Percentiles rank a stretch among this genome's conserved stretches.
Conservation (phyloP, 139 green algal genomes). For the Trebouxia sp. region DNA sequence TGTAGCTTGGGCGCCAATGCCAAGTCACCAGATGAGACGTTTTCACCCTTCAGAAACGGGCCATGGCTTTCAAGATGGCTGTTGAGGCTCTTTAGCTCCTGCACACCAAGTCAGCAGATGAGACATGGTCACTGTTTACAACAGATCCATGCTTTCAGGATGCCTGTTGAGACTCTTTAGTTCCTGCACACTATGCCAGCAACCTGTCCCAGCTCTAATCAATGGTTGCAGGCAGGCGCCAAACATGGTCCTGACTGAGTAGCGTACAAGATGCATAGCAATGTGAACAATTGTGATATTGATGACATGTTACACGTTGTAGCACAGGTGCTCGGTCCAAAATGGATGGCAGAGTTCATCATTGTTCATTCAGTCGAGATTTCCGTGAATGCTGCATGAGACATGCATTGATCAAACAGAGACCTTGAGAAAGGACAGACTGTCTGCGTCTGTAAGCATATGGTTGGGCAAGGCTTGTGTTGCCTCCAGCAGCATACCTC, state of each 20-base stretch:
- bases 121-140: conserved; percentile 61
- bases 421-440: not conserved
- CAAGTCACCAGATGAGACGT: conserved; percentile 65
- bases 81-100: conserved; percentile 47
- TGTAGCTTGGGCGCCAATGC: conserved; percentile 83
- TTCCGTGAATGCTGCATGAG: no score
- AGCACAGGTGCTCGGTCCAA: no score
- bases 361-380: no score
- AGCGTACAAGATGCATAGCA: no score
- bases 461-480: not conserved
- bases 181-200: conserved; percentile 60
- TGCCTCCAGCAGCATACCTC: conserved; percentile 24
- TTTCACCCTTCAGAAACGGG: conserved; percentile 65
- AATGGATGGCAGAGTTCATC: no score
- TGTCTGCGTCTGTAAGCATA: not conserved
- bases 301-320: no score
- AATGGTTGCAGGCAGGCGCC: no score
- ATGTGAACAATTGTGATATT: no score
- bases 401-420: no score
- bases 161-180: conserved; percentile 49
- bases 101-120: conserved; percentile 63
- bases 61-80: conserved; percentile 43
- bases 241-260: no score
- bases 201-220: no score
- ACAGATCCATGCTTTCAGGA: conserved; percentile 51